Evolutionary conservation across 2,329 filamentous ascomycete species (phyloP).

Genomic region (Arthroderma uncinatum): DNA sequence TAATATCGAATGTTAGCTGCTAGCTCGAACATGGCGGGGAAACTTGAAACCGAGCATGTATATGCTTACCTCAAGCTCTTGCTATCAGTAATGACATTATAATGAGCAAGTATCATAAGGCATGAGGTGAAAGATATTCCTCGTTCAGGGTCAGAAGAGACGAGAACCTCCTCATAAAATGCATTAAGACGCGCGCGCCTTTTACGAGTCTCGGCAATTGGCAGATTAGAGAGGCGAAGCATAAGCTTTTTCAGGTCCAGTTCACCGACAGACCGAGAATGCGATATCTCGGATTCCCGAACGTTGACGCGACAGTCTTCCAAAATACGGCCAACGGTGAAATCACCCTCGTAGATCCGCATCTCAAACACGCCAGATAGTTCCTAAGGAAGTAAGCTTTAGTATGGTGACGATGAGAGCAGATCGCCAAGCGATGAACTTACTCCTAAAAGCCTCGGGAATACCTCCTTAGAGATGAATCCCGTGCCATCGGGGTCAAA

Average conservation of each 20-base stretch:
- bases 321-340: conserved; percentile 76
- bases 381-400: conserved; percentile 41
- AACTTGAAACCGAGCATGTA: not conserved
- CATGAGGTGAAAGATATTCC: conserved; percentile 88
- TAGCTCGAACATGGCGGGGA: conserved; percentile 16
- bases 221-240: conserved; percentile 58
- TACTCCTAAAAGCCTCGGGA: conserved; percentile 74
- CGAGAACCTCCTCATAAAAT: conserved; percentile 96
- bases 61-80: conserved; percentile 67
- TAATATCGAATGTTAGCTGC: conserved; percentile 24
- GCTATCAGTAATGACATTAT: conserved; percentile 97
- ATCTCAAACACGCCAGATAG: conserved; percentile 93
- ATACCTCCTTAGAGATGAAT: conserved; percentile 79
- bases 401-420: not conserved
- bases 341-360: conserved; percentile 86
- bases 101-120: conserved; percentile 91
- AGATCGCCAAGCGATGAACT: conserved; percentile 19
- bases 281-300: conserved; percentile 33
- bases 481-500: conserved; percentile 86
- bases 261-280: conserved; percentile 38
- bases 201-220: conserved; percentile 61
- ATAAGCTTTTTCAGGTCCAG: conserved; percentile 70
- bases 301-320: conserved; percentile 61
- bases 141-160: conserved; percentile 76
- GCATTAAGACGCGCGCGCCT: conserved; percentile 72